Conservation (phyloP, 2,329 filamentous ascomycete species). For the Colletotrichum filicis region DNA sequence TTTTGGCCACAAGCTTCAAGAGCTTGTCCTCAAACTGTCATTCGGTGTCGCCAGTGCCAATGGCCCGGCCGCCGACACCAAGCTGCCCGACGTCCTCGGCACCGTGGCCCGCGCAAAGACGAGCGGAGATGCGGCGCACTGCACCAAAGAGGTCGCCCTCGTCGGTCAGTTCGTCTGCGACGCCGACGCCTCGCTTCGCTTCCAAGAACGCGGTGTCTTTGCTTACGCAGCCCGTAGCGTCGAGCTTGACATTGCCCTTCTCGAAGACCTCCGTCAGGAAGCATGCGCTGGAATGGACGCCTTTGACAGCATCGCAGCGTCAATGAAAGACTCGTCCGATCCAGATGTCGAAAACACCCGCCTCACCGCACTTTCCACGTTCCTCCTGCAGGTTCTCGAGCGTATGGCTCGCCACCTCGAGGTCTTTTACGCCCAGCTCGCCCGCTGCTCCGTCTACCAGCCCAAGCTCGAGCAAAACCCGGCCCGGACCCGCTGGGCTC, state of each 20-base stretch:
- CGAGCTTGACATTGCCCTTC: slow-evolving; percentile 61
- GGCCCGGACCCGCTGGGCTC: slow-evolving; percentile 61
- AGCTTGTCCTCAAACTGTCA: slow-evolving; percentile 63
- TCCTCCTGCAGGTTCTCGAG: slow-evolving; percentile 62
- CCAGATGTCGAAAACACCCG: slow-evolving; percentile 49
- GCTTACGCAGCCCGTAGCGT: slow-evolving; percentile 60
- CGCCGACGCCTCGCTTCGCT: slow-evolving; percentile 54
- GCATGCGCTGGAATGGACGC: slow-evolving; percentile 66
- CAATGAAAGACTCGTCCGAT: slow-evolving; percentile 41
- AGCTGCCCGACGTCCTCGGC: slow-evolving; percentile 58
- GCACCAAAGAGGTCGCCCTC: slow-evolving; percentile 59
- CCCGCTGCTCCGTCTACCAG: slow-evolving; percentile 59
- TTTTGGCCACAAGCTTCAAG: slow-evolving; percentile 62
- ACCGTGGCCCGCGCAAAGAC: slow-evolving; percentile 55
- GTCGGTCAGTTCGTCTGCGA: slow-evolving; percentile 62
- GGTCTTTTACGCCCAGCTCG: slow-evolving; percentile 62
- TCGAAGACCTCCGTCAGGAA: slow-evolving; percentile 63
- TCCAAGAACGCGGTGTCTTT: slow-evolving; percentile 63
- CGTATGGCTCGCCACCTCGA: slow-evolving; percentile 62
- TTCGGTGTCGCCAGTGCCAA: slow-evolving; percentile 58
- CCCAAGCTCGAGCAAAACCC: slow-evolving; percentile 64
- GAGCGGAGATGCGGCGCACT: slow-evolving; percentile 55
- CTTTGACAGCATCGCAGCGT: slow-evolving; percentile 56
- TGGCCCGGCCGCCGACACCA: slow-evolving; percentile 45
- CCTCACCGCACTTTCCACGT: slow-evolving; percentile 53